Percentiles rank a stretch among this genome's conserved stretches.
Conservation (phyloP, 352 stramenopile species). For the Saprolegnia diclina region DNA sequence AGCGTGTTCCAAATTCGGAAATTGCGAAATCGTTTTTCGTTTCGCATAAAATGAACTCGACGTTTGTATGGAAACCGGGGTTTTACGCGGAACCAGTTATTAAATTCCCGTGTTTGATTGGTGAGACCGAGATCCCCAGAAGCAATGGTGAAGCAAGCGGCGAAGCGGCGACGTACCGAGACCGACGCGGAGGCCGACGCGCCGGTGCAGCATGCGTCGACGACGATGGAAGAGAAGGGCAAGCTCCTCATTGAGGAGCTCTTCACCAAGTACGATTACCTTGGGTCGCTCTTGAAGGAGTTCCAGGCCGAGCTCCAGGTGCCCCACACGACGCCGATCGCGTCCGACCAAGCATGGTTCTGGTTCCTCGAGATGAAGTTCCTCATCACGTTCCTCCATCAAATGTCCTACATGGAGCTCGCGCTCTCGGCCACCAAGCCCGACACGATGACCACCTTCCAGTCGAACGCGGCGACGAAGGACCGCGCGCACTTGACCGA, state of each 20-base stretch:
- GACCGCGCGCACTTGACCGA: constrained; percentile 43
- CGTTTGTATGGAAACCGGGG: background rate
- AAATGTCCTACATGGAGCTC: constrained; percentile 84
- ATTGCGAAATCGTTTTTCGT: background rate
- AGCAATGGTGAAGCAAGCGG: background rate
- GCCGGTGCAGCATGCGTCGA: background rate
- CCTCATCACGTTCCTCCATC: constrained; percentile 74
- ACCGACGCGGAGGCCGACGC: background rate
- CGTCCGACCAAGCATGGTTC: constrained; percentile 64
- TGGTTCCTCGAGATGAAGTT: constrained; percentile 80
- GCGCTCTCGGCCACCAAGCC: constrained; percentile 76
- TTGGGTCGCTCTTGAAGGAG: constrained; percentile 49
- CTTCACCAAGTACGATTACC: constrained; percentile 5
- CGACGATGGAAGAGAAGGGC: background rate
- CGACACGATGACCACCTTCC: constrained; percentile 47
- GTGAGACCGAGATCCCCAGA: background rate
- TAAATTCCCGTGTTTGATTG: constrained; percentile 5
- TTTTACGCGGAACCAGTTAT: background rate
- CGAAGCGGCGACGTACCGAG: background rate
- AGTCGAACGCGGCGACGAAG: constrained; percentile 32
- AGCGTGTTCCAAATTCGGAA: background rate
- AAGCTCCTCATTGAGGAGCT: background rate
- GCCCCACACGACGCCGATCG: constrained; percentile 39
- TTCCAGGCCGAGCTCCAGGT: constrained; percentile 58
- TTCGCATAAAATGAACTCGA: constrained; percentile 9